Base-by-base conservation (phyloP, 352 stramenopile genomes). In the Pythium biforme region DNA sequence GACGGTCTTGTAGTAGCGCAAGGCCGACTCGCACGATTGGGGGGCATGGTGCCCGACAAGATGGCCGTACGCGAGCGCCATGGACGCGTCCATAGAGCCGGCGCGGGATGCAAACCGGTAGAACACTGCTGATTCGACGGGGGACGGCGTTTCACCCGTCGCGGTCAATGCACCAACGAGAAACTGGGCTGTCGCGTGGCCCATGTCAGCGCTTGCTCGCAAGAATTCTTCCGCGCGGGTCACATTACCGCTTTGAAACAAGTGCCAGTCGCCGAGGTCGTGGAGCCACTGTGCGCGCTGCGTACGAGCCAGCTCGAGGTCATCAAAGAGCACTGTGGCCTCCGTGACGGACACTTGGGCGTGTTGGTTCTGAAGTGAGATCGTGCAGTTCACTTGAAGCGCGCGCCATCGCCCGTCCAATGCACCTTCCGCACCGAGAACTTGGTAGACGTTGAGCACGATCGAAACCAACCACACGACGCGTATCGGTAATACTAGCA, bases 1-100 rank as follows among this genome's bases (percentile, higher is more conserved):
- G 0, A 81, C 87, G 14, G 72, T 70, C 52, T 92, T 89, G 74
- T 96, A 96, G 73, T 92, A 77, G 22, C 66, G 58, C 25, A 96
- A 51, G 4, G 88, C 74, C 9, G 59, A 39, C 14, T 81, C 70
- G 57, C 88, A 96, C 7, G 72, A 86, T 27, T 67, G 73, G 1
- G 72, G 62, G 1, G 82, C 70, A 1, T 73, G 56, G 33, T 82
- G 78, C 40, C 88, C 87, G 25, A 89, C 66, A 1, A 68, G 83
- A 43, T 86, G 73, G 0, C 79, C 73, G 34, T 92, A 92, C 4
- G 85, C 88, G 10, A 94, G 69, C n/a, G 79, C 79, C 73, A 94
- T 88, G 14, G 75, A 67, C 5, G 87, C 75, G 0, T 56, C 46
- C 0, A 81, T 45, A 0, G 79, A 80, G 1, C 77, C 69, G 5